Evolutionary conservation across 345 rosid genomes (phyloP).

Genomic region (Barbarea vulgaris): DNA sequence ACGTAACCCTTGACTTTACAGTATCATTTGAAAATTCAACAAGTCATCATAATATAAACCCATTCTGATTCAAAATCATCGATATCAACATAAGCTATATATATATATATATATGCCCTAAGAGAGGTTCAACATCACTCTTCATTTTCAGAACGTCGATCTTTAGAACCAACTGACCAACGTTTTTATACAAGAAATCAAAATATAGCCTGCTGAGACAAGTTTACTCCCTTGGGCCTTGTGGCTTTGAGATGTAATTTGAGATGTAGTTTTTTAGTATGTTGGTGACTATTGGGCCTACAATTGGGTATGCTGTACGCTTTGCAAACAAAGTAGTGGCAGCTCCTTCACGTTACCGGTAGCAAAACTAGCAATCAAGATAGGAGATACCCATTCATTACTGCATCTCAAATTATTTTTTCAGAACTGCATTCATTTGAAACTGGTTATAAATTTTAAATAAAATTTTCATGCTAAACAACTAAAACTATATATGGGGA

Average conservation of each 20-base stretch:
- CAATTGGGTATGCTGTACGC: neutral
- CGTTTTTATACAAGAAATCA: too few relatives aligned
- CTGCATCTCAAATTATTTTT: neutral
- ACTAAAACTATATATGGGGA: neutral
- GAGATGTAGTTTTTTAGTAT: neutral
- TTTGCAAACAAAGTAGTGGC: neutral
- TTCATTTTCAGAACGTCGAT: neutral
- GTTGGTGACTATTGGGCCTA: constrained; percentile 13
- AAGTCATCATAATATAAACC: neutral
- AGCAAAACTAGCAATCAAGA: neutral
- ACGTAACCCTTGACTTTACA: too few relatives aligned
- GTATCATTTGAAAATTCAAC: too few relatives aligned
- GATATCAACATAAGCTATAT: too few relatives aligned
- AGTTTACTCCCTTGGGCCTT: neutral
- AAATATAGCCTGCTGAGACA: neutral
- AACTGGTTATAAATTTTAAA: neutral
- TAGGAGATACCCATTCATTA: neutral
- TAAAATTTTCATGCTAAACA: neutral
- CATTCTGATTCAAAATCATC: too few relatives aligned
- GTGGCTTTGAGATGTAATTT: neutral
- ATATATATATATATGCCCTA: too few relatives aligned
- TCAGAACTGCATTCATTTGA: neutral
- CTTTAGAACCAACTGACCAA: neutral
- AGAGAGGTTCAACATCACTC: neutral
- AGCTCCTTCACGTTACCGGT: neutral